Base-by-base conservation (phyloP, 257 asterid species). In the Ilex aquifolium region DNA sequence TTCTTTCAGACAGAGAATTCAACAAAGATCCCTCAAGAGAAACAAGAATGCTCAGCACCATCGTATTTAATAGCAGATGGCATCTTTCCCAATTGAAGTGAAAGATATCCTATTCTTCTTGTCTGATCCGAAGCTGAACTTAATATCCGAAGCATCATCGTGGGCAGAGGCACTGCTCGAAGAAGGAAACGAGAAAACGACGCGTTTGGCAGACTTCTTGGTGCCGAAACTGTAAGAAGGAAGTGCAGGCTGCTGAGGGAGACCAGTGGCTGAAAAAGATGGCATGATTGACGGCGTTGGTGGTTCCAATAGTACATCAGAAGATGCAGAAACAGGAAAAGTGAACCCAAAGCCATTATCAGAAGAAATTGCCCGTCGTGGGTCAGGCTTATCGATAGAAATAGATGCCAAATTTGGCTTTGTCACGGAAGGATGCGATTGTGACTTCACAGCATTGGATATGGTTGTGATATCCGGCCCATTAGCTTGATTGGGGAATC, bases 281-380 rank as follows among this genome's bases (percentile, higher is more conserved):
- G 96, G 94, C 69, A 72, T 65, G 65, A 90, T 65, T 30, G 98
- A 88, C 8, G 98, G 96, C 6, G 96, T 88, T 50, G 96, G 96
- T 12, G 91, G 96, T 76, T 88, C 96, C 32, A 96, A 80, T 57
- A 79, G 69, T 13, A 57, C 76, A 56, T 87, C 85, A 0, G 87
- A 71, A 68, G 85, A 68, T 51, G 87, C 72, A 61, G 90, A 74
- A 61, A 84, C 57, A 7, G 96, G 98, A 65, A 91, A 91, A 61
- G 85, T 77, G 78, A 91, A 91, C 44, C 81, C 78, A 1, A 72
- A 67, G 31, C 87, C 96, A 59, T 78, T 81, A 48, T 84, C 94
- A 0, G 81, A 76, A 55, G 74, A 39, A 49, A 59, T 53, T 15
- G 72, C 67, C 39, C 59, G 72, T 54, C 59, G 40, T 36, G 77